Base-by-base conservation (phyloP, 305 asterid genomes). In the Fraxinus floribunda region DNA sequence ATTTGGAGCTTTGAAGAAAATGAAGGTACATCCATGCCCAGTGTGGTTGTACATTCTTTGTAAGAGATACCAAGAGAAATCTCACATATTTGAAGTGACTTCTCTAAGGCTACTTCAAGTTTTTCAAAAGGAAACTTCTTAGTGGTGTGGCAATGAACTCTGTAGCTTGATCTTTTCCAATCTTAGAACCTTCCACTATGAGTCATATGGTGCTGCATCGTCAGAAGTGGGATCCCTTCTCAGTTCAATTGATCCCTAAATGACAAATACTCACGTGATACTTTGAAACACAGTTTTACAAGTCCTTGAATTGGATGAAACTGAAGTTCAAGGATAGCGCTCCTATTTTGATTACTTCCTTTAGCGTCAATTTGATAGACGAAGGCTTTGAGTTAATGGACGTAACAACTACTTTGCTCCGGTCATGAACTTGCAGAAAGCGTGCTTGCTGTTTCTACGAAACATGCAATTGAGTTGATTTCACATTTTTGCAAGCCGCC, bases 1-100 rank as follows among this genome's bases (percentile, higher is more conserved):
- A n/a, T 73, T 73, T 73, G 78, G 75, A 74, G 79, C 49, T 41
- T 75, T 44, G 39, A 66, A 70, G 74, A 36, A 73, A 60, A 60
- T 60, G 71, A 13, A 60, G 71, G 71, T 60, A 60, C 71, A 18
- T 60, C 30, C 71, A 6, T 60, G 72, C 72, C 16, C 34, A 62
- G 34, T 9, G 72, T 62, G 72, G 32, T 22, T 20, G 30, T 62
- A 22, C 71, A 62, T 9, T 62, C 71, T 62, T 2, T 8, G 16
- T 62, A 20, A 20, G 26, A 24, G 15, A 9, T 7, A 32, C 32
- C 72, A 64, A 64, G 72, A 64, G 72, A 24, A 24, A 64, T 64
- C 34, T 64, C 34, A 22, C 34, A 22, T 22, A 64, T 7, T 20
- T 64, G 72, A 9, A 64, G 34, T 64, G 34, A 64, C 72, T 64